A percentile compares a stretch with the other conserved stretches of the same genome.
Evolutionary conservation across 352 stramenopile genomes (phyloP).

Genomic region (Pythium periplocum): DNA sequence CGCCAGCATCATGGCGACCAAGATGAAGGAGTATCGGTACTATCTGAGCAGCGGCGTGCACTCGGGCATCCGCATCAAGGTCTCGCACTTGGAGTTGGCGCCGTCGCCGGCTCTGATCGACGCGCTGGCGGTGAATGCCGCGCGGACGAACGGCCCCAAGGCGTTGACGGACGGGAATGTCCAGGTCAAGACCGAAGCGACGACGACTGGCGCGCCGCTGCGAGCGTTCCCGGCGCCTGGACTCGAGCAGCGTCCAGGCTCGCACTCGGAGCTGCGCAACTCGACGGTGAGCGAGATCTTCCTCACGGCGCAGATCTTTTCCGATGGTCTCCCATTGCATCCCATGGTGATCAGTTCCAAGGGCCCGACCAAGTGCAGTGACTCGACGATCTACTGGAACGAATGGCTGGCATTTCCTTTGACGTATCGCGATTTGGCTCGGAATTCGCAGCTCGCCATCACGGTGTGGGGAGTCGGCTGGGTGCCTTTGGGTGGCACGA

Average conservation of each 20-base stretch:
- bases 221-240: slow-evolving; percentile 27
- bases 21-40: slow-evolving; percentile 87
- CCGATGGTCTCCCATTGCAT: slow-evolving; percentile 75
- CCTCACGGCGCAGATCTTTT: slow-evolving; percentile 85
- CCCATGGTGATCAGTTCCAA: slow-evolving; percentile 84
- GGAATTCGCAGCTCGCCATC: slow-evolving; percentile 77
- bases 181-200: neutral
- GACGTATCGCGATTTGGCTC: slow-evolving; percentile 81
- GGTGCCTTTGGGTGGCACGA: slow-evolving; percentile 78
- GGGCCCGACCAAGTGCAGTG: slow-evolving; percentile 78
- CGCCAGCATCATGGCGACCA: slow-evolving; percentile 34
- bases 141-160: slow-evolving; percentile 9
- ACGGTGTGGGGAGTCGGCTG: slow-evolving; percentile 84
- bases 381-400: slow-evolving; percentile 86
- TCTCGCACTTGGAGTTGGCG: slow-evolving; percentile 71
- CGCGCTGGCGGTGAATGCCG: neutral
- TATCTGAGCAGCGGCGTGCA: slow-evolving; percentile 85
- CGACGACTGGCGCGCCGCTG: slow-evolving; percentile 8
- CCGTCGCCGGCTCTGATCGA: slow-evolving; percentile 21
- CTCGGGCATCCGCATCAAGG: slow-evolving; percentile 73
- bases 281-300: slow-evolving; percentile 84
- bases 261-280: slow-evolving; percentile 75
- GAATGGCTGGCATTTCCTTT: slow-evolving; percentile 86
- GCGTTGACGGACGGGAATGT: neutral
- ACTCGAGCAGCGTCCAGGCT: slow-evolving; percentile 52